These are phyloP conservation scores for Sporormia fimetaria DNA, from an alignment of 495 filamentous ascomycete genomes.

Conservation along the genomic window DNA sequence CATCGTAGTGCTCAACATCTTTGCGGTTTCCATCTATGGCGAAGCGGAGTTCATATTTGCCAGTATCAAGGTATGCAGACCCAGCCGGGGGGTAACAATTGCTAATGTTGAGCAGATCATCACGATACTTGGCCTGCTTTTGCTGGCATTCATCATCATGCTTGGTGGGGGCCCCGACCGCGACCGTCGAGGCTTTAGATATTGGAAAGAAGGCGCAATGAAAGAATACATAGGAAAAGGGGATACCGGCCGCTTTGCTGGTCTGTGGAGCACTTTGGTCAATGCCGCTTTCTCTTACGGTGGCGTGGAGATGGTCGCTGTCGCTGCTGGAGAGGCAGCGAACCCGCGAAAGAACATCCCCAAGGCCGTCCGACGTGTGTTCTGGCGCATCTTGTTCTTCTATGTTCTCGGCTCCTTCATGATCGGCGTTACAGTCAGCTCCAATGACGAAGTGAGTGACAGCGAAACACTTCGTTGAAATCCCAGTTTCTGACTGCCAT, in stretches of 20 bases:
- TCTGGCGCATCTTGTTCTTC: constrained; percentile 81
- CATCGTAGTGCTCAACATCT: constrained; percentile 53
- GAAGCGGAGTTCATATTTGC: constrained; percentile 68
- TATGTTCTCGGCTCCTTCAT: constrained; percentile 49
- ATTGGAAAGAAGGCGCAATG: constrained; percentile 61
- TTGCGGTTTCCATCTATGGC: constrained; percentile 57
- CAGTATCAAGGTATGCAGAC: constrained; percentile 61
- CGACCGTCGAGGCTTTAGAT: constrained; percentile 57
- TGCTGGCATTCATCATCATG: constrained; percentile 49
- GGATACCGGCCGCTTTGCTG: constrained; percentile 29
- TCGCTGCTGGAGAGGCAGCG: constrained; percentile 69
- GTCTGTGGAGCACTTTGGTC: constrained; percentile 31
- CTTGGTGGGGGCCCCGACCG: constrained; percentile 53
- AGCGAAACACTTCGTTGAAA: too few relatives aligned
- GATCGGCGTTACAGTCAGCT: constrained; percentile 46
- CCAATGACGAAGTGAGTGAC: too few relatives aligned
- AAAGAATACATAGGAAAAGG: constrained; percentile 24
- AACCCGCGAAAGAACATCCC: constrained; percentile 70
- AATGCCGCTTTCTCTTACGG: constrained; percentile 39
- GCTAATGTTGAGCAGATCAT: too few relatives aligned
- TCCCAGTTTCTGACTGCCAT: too few relatives aligned
- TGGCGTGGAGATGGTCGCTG: constrained; percentile 57
- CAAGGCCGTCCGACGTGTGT: constrained; percentile 64
- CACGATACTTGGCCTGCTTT: constrained; percentile 48
- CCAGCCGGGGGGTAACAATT: too few relatives aligned